Evolutionary conservation across 305 asterid genomes (phyloP).

Genomic region (Ruellia speciosa): DNA sequence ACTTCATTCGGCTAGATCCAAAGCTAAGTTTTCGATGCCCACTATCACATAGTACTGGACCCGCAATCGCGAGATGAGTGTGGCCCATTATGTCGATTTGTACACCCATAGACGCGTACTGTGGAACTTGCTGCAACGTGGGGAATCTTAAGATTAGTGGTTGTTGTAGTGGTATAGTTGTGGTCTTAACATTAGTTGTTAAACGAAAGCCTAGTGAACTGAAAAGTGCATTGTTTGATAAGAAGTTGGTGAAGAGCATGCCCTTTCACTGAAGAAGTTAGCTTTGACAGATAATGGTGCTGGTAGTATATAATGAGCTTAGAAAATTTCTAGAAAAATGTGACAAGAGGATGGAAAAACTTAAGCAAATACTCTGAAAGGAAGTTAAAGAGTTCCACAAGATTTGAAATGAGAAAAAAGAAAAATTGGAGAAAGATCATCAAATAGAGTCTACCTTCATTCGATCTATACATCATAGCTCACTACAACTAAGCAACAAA

Average conservation of each 20-base stretch:
- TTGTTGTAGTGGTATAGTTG: no score
- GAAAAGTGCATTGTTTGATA: no score
- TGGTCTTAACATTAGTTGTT: no score
- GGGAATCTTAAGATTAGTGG: no score
- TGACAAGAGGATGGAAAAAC: slow-evolving; percentile 39
- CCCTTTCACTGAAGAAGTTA: slow-evolving; percentile 18
- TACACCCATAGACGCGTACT: no score
- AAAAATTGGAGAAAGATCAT: slow-evolving; percentile 33
- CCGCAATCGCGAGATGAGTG: no score
- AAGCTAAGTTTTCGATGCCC: no score
- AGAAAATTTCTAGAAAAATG: slow-evolving; percentile 30
- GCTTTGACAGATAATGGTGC: slow-evolving; percentile 19
- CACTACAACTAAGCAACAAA: slow-evolving; percentile 27
- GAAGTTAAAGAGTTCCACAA: slow-evolving; percentile 38
- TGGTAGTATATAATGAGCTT: slow-evolving; percentile 24
- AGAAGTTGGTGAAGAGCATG: slow-evolving; percentile 21
- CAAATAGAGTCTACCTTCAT: slow-evolving; percentile 40
- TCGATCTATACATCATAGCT: slow-evolving; percentile 37
- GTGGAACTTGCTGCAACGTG: no score
- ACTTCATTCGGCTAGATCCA: no score
- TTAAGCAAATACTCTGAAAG: slow-evolving; percentile 30
- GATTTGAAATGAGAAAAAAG: slow-evolving; percentile 39
- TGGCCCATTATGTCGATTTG: no score
- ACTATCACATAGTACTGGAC: no score
- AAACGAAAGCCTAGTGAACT: no score